phyloP scores from a whole-genome alignment of 306 rosid species.

The Spatholobus suberectus region DNA sequence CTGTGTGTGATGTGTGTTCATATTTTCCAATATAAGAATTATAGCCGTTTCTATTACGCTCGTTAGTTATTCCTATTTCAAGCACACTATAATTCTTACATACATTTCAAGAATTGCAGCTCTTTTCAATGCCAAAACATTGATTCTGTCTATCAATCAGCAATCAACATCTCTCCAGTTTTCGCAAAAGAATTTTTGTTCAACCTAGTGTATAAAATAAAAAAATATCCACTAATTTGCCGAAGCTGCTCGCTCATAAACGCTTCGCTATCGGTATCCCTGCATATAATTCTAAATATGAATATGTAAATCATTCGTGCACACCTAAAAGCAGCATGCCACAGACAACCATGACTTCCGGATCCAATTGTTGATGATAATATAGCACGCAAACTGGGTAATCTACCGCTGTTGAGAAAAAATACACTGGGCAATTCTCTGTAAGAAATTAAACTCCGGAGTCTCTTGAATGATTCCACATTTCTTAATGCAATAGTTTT shows the following conservation, averaged over 20 bases:
- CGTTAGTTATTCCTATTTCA: not conserved
- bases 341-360: not conserved
- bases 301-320: too few relatives aligned
- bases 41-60: not conserved
- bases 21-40: not conserved
- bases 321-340: not conserved
- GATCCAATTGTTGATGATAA: not conserved
- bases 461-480: not conserved
- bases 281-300: too few relatives aligned
- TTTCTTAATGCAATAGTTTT: not conserved
- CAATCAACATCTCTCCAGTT: not conserved
- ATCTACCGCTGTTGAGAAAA: not conserved
- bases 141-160: not conserved
- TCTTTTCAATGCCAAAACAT: not conserved
- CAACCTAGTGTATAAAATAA: not conserved
- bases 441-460: not conserved
- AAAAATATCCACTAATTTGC: too few relatives aligned
- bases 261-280: too few relatives aligned
- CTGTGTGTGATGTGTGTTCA: not conserved
- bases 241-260: too few relatives aligned
- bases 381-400: not conserved
- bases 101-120: not conserved
- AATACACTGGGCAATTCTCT: not conserved
- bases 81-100: not conserved
- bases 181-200: not conserved